Evolutionary conservation across 1,139 yeast genomes (phyloP).

Genomic region (Geotrichum siamense): DNA sequence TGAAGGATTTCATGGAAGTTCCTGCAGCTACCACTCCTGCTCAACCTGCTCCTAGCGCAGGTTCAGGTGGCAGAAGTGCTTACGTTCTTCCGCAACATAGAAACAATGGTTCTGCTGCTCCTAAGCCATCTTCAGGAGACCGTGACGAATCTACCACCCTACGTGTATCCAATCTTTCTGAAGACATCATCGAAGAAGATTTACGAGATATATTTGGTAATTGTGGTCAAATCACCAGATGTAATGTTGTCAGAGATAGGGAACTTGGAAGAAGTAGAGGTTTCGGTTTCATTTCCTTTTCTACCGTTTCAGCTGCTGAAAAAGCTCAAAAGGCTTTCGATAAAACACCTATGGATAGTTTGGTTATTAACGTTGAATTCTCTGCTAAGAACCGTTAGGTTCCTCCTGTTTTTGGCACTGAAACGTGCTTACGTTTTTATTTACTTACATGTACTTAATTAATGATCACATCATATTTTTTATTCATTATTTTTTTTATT

Average conservation of each 20-base stretch:
- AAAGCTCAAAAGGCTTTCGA: slow-evolving; percentile 69
- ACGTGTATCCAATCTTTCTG: slow-evolving; percentile 87
- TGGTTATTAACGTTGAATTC: slow-evolving; percentile 54
- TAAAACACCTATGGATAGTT: slow-evolving; percentile 88
- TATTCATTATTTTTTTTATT: too few species aligned
- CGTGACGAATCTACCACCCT: slow-evolving; percentile 82
- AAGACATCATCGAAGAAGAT: slow-evolving; percentile 75
- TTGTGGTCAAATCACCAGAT: slow-evolving; percentile 67
- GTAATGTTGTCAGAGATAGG: slow-evolving; percentile 80
- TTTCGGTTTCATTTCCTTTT: slow-evolving; percentile 90
- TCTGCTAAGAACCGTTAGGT: slow-evolving; percentile 27
- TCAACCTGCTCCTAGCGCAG: slow-evolving; percentile 30
- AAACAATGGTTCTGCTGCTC: slow-evolving; percentile 41
- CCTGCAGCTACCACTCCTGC: slow-evolving; percentile 30
- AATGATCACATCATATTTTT: too few species aligned
- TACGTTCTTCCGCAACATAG: slow-evolving; percentile 81
- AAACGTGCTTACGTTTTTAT: not conserved
- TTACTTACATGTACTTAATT: too few species aligned
- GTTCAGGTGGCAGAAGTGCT: slow-evolving; percentile 33
- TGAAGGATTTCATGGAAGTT: slow-evolving; percentile 66
- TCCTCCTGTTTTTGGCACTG: too few species aligned
- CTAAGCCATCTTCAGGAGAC: slow-evolving; percentile 36
- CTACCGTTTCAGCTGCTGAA: slow-evolving; percentile 62
- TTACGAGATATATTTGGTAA: slow-evolving; percentile 63
- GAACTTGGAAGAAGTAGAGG: slow-evolving; percentile 95